Conservation (phyloP, 208 protist species). For the Leishmania mexicana region DNA sequence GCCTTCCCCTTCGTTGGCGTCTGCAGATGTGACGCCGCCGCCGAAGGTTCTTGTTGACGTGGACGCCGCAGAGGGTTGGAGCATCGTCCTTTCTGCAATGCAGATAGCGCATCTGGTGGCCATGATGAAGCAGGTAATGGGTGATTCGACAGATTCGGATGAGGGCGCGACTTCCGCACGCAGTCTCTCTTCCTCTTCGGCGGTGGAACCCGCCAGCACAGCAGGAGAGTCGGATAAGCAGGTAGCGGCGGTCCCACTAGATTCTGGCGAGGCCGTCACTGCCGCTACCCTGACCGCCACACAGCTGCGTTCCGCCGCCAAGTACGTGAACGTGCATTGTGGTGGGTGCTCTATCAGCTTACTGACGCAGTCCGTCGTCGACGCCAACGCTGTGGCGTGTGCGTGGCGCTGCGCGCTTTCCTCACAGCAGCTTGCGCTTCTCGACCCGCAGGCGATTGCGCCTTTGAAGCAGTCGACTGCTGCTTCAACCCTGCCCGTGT, state of each 20-base stretch:
- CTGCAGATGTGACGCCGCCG: background rate
- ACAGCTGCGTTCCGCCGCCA: slow-evolving; percentile 17
- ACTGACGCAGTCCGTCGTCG: slow-evolving; percentile 20
- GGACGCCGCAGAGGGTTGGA: slow-evolving; percentile 25
- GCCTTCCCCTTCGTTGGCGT: background rate
- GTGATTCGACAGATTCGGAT: background rate
- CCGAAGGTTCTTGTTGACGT: slow-evolving; percentile 21
- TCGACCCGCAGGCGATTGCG: background rate
- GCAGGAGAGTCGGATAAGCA: background rate
- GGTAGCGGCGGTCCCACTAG: slow-evolving; percentile 7
- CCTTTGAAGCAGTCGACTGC: background rate
- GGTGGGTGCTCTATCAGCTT: slow-evolving; percentile 26
- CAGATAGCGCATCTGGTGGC: slow-evolving; percentile 23
- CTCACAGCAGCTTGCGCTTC: slow-evolving; percentile 14
- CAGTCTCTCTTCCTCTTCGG: background rate
- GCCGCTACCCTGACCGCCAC: slow-evolving; percentile 14
- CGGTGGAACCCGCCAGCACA: background rate
- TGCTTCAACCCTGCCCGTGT: slow-evolving; percentile 15
- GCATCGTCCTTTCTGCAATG: slow-evolving; percentile 20
- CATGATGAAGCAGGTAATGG: slow-evolving; percentile 10
- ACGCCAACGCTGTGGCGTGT: slow-evolving; percentile 13
- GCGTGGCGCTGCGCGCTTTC: slow-evolving; percentile 22
- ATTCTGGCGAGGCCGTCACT: slow-evolving; percentile 13
- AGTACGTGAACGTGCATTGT: slow-evolving; percentile 30
- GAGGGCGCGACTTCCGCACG: background rate